A percentile compares a stretch with the other conserved stretches of the same genome.
phyloP scores from a whole-genome alignment of 1,139 yeast species.

The Suhomyces ambrosiae region DNA sequence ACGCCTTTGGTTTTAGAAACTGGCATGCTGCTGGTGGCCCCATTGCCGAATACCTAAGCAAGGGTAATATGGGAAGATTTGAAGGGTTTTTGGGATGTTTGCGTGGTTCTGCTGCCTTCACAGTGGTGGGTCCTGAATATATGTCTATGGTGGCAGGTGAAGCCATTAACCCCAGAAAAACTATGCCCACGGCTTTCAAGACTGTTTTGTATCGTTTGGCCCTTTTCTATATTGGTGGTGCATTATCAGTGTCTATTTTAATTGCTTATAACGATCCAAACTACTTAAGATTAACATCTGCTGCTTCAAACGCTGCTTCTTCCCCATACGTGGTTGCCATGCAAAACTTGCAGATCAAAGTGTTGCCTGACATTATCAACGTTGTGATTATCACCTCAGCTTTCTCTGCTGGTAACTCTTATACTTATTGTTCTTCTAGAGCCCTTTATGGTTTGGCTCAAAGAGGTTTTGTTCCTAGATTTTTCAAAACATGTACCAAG shows the following conservation, averaged over 20 bases:
- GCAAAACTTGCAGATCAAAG: slow-evolving; percentile 41
- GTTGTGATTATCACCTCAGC: slow-evolving; percentile 40
- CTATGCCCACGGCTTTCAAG: slow-evolving; percentile 77
- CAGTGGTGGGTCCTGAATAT: slow-evolving; percentile 85
- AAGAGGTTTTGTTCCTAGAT: slow-evolving; percentile 43
- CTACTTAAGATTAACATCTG: slow-evolving; percentile 27
- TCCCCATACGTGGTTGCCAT: slow-evolving; percentile 51
- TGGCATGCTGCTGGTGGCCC: slow-evolving; percentile 55
- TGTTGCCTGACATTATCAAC: slow-evolving; percentile 45
- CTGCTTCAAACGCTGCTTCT: slow-evolving; percentile 30
- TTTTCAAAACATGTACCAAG: slow-evolving; percentile 43
- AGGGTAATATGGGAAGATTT: slow-evolving; percentile 66
- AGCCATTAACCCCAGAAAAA: slow-evolving; percentile 71
- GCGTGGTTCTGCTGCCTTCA: slow-evolving; percentile 57
- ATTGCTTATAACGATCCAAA: slow-evolving; percentile 45
- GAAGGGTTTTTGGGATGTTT: slow-evolving; percentile 70
- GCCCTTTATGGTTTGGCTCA: slow-evolving; percentile 43
- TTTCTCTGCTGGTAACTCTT: slow-evolving; percentile 48
- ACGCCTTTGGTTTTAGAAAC: slow-evolving; percentile 67
- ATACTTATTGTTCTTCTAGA: slow-evolving; percentile 47
- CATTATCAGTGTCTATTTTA: slow-evolving; percentile 42
- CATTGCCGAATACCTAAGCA: slow-evolving; percentile 55
- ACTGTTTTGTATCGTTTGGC: slow-evolving; percentile 75
- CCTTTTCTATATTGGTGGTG: slow-evolving; percentile 61
- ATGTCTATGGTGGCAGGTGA: slow-evolving; percentile 86